These are phyloP conservation scores for Agrocybe chaxingu DNA, from an alignment of 768 basidiomycete genomes.

Conservation along the genomic window DNA sequence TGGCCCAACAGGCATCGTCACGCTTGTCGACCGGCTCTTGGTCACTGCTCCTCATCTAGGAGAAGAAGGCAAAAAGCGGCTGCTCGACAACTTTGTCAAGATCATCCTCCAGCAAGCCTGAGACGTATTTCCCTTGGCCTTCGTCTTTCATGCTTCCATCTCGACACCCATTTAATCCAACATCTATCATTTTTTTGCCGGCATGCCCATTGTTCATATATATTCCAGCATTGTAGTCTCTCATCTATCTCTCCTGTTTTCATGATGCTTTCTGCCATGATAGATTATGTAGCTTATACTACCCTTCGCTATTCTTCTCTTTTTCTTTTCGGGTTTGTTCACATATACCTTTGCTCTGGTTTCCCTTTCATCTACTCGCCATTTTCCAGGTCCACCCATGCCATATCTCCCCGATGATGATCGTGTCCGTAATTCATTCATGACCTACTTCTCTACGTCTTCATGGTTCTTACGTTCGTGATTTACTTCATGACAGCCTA, in stretches of 20 bases:
- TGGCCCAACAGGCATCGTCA: slow-evolving; percentile 67
- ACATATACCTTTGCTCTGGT: not conserved
- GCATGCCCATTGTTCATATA: not conserved
- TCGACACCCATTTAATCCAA: not conserved
- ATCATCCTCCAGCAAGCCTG: slow-evolving; percentile 55
- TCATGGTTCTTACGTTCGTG: no score
- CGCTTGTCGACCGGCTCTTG: slow-evolving; percentile 60
- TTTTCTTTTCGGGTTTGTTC: not conserved
- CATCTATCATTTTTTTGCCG: not conserved
- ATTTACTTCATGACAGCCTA: no score
- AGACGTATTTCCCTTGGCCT: slow-evolving; percentile 1
- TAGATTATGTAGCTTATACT: no score
- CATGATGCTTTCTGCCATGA: no score
- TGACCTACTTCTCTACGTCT: no score
- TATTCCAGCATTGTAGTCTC: not conserved
- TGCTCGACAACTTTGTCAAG: slow-evolving; percentile 59
- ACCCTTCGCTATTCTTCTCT: not conserved
- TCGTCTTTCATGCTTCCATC: not conserved
- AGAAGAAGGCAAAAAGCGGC: slow-evolving; percentile 43
- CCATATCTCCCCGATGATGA: not conserved
- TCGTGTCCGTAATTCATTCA: not conserved
- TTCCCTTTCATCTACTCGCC: not conserved
- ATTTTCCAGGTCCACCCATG: not conserved
- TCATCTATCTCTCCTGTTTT: not conserved
- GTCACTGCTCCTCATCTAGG: slow-evolving; percentile 42